phyloP scores from a whole-genome alignment of 192 early-diverging fungal genomes.

The Coemansia sp. region DNA sequence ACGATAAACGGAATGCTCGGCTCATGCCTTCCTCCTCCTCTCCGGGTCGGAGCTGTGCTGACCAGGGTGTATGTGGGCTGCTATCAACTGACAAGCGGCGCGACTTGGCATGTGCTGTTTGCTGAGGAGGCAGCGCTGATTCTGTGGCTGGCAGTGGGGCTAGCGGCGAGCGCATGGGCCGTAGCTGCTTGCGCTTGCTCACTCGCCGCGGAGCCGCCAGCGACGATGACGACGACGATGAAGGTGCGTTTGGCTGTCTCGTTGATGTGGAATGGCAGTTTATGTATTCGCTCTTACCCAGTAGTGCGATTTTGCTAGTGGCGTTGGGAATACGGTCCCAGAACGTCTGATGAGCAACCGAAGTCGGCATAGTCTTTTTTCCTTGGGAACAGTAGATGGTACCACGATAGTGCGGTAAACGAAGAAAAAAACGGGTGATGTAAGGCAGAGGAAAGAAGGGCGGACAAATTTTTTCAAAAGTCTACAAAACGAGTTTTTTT shows the following conservation, averaged over 20 bases:
- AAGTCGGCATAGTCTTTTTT: constrained; percentile 14
- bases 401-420: neutral
- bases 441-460: too few relatives aligned
- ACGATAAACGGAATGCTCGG: constrained; percentile 54
- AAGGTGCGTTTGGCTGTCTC: neutral
- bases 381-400: neutral
- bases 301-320: constrained; percentile 37
- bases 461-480: too few relatives aligned
- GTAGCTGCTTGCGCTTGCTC: constrained; percentile 58
- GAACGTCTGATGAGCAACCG: constrained; percentile 45
- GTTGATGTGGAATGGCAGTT: constrained; percentile 2
- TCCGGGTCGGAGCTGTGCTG: neutral
- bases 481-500: too few relatives aligned
- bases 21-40: neutral
- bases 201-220: constrained; percentile 14
- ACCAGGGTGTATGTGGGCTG: constrained; percentile 11
- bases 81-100: constrained; percentile 35
- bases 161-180: constrained; percentile 44
- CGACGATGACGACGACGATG: neutral
- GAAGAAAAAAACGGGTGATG: neutral
- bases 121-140: neutral
- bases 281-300: constrained; percentile 15
- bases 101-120: constrained; percentile 14
- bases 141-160: constrained; percentile 2
- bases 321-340: constrained; percentile 57